Evolutionary conservation across 441 rosid genomes (phyloP).

Genomic region (Cnidoscolus chayamansa): DNA sequence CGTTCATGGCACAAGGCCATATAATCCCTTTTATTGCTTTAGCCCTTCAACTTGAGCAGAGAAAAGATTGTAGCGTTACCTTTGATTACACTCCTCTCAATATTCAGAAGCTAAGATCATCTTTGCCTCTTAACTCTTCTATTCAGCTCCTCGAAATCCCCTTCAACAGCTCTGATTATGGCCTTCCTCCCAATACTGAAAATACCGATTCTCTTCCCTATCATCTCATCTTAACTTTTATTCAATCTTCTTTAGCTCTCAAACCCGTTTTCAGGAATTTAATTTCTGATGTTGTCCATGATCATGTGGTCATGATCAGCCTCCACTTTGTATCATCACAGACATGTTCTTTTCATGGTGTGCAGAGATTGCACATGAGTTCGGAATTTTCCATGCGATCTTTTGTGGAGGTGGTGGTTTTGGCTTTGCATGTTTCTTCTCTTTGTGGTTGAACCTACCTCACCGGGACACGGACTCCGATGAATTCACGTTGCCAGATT

Average conservation of each 20-base stretch:
- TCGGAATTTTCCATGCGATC: conserved; percentile 39
- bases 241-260: conserved; percentile 23
- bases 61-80: conserved; percentile 29
- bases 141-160: conserved; percentile 52
- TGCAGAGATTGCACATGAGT: conserved; percentile 1
- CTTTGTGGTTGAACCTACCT: conserved; percentile 53
- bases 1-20: conserved; percentile 89
- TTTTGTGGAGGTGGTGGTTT: conserved; percentile 57
- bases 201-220: conserved; percentile 53
- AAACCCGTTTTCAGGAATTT: conserved; percentile 31
- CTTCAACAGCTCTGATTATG: conserved; percentile 41
- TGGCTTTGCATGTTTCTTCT: conserved; percentile 64
- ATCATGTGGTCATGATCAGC: conserved; percentile 19
- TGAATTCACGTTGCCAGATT: conserved; percentile 38
- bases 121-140: conserved; percentile 39
- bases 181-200: conserved; percentile 47
- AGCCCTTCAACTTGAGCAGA: conserved; percentile 50
- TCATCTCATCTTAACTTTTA: conserved; percentile 28
- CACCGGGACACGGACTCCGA: conserved; percentile 26
- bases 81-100: conserved; percentile 56
- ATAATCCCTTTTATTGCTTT: conserved; percentile 65
- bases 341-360: conserved; percentile 59
- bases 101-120: conserved; percentile 41
- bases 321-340: conserved; percentile 43
- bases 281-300: conserved; percentile 10